These are phyloP conservation scores for Panicum hallii DNA, from an alignment of 202 grass and related monocot genomes.

Conservation along the genomic window DNA sequence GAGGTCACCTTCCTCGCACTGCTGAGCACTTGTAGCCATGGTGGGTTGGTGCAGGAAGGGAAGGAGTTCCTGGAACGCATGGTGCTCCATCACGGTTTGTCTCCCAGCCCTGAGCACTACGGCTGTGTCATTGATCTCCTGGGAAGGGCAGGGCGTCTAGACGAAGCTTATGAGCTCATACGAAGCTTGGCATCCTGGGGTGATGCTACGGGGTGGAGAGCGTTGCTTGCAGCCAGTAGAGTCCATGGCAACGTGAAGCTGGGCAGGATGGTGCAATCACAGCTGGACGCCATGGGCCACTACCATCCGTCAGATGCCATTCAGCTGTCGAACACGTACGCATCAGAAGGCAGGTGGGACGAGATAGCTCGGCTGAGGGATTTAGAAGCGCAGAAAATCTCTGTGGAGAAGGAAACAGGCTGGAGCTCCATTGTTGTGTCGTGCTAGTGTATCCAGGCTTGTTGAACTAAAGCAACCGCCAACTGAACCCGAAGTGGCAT, in stretches of 20 bases:
- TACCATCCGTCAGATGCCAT: constrained; percentile 61
- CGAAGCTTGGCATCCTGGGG: constrained; percentile 34
- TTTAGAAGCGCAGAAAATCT: constrained; percentile 42
- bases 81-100: constrained; percentile 39
- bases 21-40: constrained; percentile 67
- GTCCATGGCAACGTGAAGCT: constrained; percentile 64
- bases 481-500: not conserved
- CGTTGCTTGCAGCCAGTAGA: constrained; percentile 70
- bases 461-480: not conserved
- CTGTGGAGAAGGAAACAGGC: constrained; percentile 56
- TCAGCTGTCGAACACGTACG: constrained; percentile 63
- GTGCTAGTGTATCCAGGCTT: constrained; percentile 15
- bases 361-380: constrained; percentile 57
- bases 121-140: constrained; percentile 68
- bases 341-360: constrained; percentile 57
- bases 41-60: constrained; percentile 59
- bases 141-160: constrained; percentile 59
- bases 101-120: constrained; percentile 55
- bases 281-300: constrained; percentile 42
- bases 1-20: constrained; percentile 58
- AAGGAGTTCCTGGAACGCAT: constrained; percentile 58
- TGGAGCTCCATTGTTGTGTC: constrained; percentile 51
- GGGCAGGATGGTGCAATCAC: constrained; percentile 54
- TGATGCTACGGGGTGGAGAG: constrained; percentile 53
- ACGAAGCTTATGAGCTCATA: constrained; percentile 65